Conservation (phyloP, 306 rosid species). For the Quercus rubra region DNA sequence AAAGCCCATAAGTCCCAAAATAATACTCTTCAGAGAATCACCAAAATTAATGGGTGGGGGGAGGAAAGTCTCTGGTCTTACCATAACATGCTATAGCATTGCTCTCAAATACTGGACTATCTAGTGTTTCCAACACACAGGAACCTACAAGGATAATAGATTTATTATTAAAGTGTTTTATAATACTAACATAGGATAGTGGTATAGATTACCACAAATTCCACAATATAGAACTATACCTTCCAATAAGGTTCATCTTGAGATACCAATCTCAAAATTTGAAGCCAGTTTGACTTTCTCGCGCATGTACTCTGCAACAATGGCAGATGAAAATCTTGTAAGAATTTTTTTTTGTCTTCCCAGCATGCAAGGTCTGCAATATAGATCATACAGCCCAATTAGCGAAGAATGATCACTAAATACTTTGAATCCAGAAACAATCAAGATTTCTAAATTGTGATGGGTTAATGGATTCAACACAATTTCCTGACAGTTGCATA, state of each 20-base stretch:
- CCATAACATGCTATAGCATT: constrained; percentile 83
- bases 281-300: constrained; percentile 48
- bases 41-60: background rate
- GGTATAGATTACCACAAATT: background rate
- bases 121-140: constrained; percentile 77
- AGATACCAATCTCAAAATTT: constrained; percentile 63
- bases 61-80: background rate
- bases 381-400: background rate
- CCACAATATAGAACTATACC: constrained; percentile 24
- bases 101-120: constrained; percentile 75
- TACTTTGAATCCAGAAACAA: background rate
- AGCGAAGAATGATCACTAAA: background rate
- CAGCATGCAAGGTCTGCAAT: constrained; percentile 56
- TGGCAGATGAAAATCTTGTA: constrained; percentile 44
- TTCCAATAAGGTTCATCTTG: constrained; percentile 87
- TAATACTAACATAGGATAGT: background rate
- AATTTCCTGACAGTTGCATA: background rate
- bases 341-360: constrained; percentile 31
- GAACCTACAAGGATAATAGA: constrained; percentile 41
- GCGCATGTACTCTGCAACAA: constrained; percentile 48
- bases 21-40: no score
- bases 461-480: background rate
- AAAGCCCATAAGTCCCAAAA: no score
- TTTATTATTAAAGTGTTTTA: background rate
- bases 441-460: background rate